Conservation (phyloP, 495 filamentous ascomycete species). For the Podospora bellae-mahoneyi region DNA sequence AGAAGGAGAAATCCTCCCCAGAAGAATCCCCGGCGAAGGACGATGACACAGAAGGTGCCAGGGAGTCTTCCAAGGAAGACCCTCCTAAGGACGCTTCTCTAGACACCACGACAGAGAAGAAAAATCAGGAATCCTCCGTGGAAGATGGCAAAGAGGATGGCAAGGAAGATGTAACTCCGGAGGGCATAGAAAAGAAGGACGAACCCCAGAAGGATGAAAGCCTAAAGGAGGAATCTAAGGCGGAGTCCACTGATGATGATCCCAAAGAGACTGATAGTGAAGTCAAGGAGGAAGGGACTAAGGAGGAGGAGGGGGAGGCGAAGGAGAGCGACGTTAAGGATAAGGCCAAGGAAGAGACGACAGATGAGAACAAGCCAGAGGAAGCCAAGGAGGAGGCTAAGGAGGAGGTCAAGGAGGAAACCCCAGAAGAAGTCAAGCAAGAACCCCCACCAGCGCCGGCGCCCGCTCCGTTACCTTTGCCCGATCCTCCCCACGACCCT, state of each 20-base stretch:
- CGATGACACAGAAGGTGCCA: background rate
- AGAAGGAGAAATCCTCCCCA: background rate
- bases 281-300: background rate
- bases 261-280: background rate
- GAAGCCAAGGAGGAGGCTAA: constrained; percentile 1
- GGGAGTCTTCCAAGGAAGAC: background rate
- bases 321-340: background rate
- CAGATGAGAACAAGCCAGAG: background rate
- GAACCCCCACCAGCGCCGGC: background rate
- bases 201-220: background rate
- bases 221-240: background rate
- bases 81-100: background rate
- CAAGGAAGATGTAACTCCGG: background rate
- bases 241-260: background rate
- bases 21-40: background rate
- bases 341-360: background rate
- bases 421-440: background rate
- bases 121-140: background rate
- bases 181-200: background rate
- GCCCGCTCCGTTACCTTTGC: background rate
- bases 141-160: background rate
- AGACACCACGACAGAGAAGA: background rate
- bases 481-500: background rate
- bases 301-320: background rate
- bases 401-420: background rate